Percentiles rank a stretch among this genome's conserved stretches.
Evolutionary conservation across 805 yeast species (phyloP).

Genomic region (Kazachstania kunashirensis): DNA sequence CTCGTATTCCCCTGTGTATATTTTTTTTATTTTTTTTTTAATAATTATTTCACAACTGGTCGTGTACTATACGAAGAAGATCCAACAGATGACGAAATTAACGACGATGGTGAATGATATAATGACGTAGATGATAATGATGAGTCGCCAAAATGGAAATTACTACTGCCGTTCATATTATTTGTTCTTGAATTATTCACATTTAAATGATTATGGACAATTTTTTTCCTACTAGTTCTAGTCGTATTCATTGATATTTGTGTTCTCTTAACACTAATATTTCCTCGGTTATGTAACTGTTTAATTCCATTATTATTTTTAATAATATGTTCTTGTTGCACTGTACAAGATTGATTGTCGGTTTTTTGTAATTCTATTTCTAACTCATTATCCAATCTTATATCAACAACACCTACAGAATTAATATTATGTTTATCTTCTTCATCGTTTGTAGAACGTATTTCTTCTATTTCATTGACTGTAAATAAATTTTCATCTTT

Average conservation of each 20-base stretch:
- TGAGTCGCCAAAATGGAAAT: not conserved
- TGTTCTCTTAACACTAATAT: no score
- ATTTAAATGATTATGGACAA: conserved; percentile 8
- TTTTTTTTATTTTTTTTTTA: no score
- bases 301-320: no score
- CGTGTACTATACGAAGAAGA: conserved; percentile 1
- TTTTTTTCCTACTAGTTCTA: conserved; percentile 1
- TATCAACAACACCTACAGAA: not conserved
- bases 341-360: no score
- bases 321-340: no score
- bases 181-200: conserved; percentile 3
- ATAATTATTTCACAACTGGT: no score
- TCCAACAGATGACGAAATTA: conserved; percentile 2
- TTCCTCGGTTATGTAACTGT: no score
- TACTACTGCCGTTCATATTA: not conserved
- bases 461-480: conserved; percentile 5
- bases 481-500: conserved; percentile 4
- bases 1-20: no score
- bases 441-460: not conserved
- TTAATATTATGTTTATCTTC: not conserved
- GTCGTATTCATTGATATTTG: no score
- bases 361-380: not conserved
- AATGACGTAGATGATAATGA: not conserved
- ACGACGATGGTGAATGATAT: not conserved
- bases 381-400: not conserved